phyloP scores from a whole-genome alignment of 768 basidiomycete genomes.

The Steccherinum ochraceum region DNA sequence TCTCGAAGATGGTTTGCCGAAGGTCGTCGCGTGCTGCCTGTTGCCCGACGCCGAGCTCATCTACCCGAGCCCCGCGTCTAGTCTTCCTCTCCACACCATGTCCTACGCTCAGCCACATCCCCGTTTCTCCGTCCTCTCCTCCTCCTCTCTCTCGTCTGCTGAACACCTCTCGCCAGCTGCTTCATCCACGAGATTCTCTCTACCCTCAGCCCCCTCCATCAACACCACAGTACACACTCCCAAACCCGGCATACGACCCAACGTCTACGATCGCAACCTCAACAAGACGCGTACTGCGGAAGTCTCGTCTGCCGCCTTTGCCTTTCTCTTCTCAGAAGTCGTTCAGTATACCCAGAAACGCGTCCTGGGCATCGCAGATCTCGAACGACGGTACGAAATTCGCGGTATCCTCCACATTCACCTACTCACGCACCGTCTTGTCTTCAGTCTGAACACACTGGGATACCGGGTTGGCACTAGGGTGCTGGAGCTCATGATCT shows the following conservation, averaged over 20 bases:
- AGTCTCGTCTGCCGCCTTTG: constrained; percentile 75
- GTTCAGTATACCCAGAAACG: constrained; percentile 96
- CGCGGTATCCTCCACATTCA: constrained; percentile 14
- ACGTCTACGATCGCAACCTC: constrained; percentile 84
- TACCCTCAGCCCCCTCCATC: constrained; percentile 50
- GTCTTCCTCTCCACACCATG: too few species aligned
- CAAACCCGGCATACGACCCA: constrained; percentile 44
- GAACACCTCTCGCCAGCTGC: constrained; percentile 49
- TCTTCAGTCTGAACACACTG: constrained; percentile 73
- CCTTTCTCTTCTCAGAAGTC: constrained; percentile 89
- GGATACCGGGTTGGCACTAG: constrained; percentile 90
- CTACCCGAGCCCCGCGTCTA: too few species aligned
- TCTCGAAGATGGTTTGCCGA: too few species aligned
- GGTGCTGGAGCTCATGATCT: constrained; percentile 80
- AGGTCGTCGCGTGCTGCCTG: too few species aligned
- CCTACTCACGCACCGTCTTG: not conserved
- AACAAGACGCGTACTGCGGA: constrained; percentile 84
- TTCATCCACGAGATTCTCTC: constrained; percentile 60
- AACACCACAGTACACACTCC: constrained; percentile 32
- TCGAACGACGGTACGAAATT: constrained; percentile 75
- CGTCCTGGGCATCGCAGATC: constrained; percentile 89
- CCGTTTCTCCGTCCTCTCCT: constrained; percentile 63
- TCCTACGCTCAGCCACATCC: constrained; percentile 55
- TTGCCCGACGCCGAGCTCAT: too few species aligned
- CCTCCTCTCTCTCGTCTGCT: constrained; percentile 39